A percentile compares a stretch with the other conserved stretches of the same genome.
phyloP scores from a whole-genome alignment of 2,329 filamentous ascomycete genomes.

The Diplodia seriata region DNA sequence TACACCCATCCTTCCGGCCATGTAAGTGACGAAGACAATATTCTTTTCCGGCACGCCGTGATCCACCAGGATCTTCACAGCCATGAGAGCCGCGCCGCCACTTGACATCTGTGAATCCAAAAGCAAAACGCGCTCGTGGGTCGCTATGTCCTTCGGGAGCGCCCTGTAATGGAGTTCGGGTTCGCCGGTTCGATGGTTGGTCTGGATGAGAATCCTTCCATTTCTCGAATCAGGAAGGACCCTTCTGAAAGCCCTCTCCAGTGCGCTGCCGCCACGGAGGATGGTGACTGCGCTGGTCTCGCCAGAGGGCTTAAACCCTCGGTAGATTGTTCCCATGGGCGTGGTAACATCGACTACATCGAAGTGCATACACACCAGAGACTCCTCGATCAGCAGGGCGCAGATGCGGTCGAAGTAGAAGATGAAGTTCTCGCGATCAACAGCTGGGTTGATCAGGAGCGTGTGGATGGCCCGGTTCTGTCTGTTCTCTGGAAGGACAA shows the following conservation, averaged over 20 bases:
- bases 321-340: conserved; percentile 72
- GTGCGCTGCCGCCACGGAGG: conserved; percentile 83
- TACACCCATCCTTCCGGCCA: conserved; percentile 82
- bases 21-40: conserved; percentile 93
- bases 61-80: conserved; percentile 92
- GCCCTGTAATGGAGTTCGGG: conserved; percentile 92
- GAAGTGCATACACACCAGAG: conserved; percentile 65
- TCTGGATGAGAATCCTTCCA: conserved; percentile 89
- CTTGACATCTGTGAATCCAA: conserved; percentile 95
- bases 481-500: conserved; percentile 75
- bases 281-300: conserved; percentile 82
- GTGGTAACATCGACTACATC: conserved; percentile 70
- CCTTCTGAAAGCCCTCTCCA: conserved; percentile 86
- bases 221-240: conserved; percentile 93
- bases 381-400: conserved; percentile 78
- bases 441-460: conserved; percentile 81
- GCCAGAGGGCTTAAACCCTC: conserved; percentile 73
- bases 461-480: conserved; percentile 91
- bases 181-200: conserved; percentile 72
- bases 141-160: conserved; percentile 71
- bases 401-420: conserved; percentile 95
- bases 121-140: conserved; percentile 81
- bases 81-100: conserved; percentile 87
- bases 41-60: conserved; percentile 84
- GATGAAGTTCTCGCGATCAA: conserved; percentile 86